These are phyloP conservation scores for Claviceps spartinae DNA, from an alignment of 2,329 filamentous ascomycete species.

Conservation along the genomic window DNA sequence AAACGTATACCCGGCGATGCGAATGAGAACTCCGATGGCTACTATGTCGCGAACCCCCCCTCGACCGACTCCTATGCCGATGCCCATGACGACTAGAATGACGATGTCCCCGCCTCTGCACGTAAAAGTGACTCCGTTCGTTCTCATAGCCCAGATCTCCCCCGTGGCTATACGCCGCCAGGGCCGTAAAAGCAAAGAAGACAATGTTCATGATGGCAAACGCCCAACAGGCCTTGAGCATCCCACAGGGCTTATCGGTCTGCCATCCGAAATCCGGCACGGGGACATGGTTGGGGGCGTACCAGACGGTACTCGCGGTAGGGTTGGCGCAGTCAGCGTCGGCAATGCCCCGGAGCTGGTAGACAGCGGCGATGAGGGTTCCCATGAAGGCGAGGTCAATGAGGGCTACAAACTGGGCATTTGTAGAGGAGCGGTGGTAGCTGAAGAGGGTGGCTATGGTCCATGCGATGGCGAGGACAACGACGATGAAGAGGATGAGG, in stretches of 20 bases:
- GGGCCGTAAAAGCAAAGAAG: constrained; percentile 64
- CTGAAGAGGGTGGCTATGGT: constrained; percentile 50
- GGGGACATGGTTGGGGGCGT: constrained; percentile 39
- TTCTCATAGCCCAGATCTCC: constrained; percentile 32
- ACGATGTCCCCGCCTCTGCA: constrained; percentile 5
- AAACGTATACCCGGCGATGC: constrained; percentile 39
- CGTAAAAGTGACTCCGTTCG: constrained; percentile 13
- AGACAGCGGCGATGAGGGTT: constrained; percentile 49
- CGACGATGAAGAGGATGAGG: constrained; percentile 55
- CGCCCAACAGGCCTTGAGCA: constrained; percentile 85
- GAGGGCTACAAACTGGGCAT: constrained; percentile 47
- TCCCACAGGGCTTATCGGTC: constrained; percentile 66
- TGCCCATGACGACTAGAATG: constrained; percentile 28
- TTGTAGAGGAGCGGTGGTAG: constrained; percentile 48
- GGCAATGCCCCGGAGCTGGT: constrained; percentile 44
- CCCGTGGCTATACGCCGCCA: constrained; percentile 52
- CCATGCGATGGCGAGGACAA: constrained; percentile 50
- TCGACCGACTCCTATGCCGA: constrained; percentile 19
- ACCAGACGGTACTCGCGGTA: constrained; percentile 32
- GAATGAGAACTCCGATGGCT: constrained; percentile 33
- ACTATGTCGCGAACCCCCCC: neutral
- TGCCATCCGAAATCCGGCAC: constrained; percentile 37
- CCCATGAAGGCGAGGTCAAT: constrained; percentile 49
- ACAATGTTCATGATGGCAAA: constrained; percentile 80
- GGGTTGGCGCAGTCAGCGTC: constrained; percentile 54